Evolutionary conservation across 768 basidiomycete genomes (phyloP).

Genomic region (Postia placenta): DNA sequence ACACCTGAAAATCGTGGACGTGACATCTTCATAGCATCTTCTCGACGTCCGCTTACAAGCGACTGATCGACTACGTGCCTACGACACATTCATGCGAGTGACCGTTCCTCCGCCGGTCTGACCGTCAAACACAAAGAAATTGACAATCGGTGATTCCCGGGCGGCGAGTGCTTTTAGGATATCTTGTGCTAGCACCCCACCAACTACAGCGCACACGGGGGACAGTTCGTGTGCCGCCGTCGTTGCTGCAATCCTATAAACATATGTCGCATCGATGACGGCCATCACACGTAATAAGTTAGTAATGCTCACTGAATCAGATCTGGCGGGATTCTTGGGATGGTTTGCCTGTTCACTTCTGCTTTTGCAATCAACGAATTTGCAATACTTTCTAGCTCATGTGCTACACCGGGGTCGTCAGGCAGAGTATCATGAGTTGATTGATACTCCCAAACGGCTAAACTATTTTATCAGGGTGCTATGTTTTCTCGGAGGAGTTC

Average conservation of each 20-base stretch:
- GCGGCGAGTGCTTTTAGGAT: constrained; percentile 86
- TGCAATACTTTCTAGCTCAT: constrained; percentile 59
- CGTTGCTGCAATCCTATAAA: constrained; percentile 52
- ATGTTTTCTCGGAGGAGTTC: too few relatives aligned
- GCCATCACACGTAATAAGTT: neutral
- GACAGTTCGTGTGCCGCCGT: constrained; percentile 85
- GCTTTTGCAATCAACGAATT: constrained; percentile 54
- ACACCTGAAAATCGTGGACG: too few relatives aligned
- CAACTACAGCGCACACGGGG: constrained; percentile 90
- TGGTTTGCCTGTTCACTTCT: constrained; percentile 64
- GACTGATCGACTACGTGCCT: too few relatives aligned
- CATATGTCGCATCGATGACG: neutral
- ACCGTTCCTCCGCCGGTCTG: constrained; percentile 72
- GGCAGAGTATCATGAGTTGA: constrained; percentile 52
- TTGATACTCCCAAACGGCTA: constrained; percentile 86
- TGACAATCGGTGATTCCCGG: constrained; percentile 89
- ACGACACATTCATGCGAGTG: constrained; percentile 32
- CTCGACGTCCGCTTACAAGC: too few relatives aligned
- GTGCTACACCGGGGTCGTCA: constrained; percentile 34
- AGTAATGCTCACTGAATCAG: constrained; percentile 59
- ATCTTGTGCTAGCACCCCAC: constrained; percentile 93
- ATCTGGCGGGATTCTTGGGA: constrained; percentile 48
- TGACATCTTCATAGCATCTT: too few relatives aligned
- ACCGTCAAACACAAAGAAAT: constrained; percentile 88
- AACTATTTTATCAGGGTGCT: neutral